A percentile compares a stretch with the other conserved stretches of the same genome.
These are phyloP conservation scores for Nicotiana undulata DNA, from an alignment of 257 asterid genomes.

Conservation along the genomic window DNA sequence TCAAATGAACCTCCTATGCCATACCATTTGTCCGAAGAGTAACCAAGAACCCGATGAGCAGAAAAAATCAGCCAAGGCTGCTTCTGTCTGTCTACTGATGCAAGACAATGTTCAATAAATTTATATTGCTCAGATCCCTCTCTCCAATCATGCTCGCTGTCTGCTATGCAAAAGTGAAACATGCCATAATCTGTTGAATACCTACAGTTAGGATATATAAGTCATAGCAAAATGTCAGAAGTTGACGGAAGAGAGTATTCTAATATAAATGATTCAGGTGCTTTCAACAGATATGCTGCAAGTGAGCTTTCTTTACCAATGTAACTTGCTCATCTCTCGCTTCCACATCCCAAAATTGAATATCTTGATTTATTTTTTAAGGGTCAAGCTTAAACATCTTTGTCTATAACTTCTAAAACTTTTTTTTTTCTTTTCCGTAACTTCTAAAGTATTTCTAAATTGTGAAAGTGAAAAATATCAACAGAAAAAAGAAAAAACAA, in stretches of 20 bases:
- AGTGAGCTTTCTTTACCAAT: background rate
- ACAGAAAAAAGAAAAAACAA: background rate
- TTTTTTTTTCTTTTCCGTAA: background rate
- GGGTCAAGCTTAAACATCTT: background rate
- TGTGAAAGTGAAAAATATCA: background rate
- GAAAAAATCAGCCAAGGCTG: constrained; percentile 40
- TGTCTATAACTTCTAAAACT: background rate
- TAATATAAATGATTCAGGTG: background rate
- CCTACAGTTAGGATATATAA: constrained; percentile 10
- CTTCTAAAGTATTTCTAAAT: background rate
- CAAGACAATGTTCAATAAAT: constrained; percentile 29
- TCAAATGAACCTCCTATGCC: constrained; percentile 32
- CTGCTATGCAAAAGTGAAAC: constrained; percentile 37
- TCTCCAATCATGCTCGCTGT: constrained; percentile 39
- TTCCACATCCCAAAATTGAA: background rate
- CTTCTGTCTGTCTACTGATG: constrained; percentile 30
- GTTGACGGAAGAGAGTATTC: background rate
- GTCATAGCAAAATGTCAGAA: background rate
- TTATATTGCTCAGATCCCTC: constrained; percentile 34
- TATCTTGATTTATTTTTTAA: background rate
- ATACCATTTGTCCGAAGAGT: constrained; percentile 27
- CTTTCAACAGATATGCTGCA: background rate
- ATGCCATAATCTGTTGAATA: constrained; percentile 37
- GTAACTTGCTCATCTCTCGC: background rate
- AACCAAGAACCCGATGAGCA: constrained; percentile 37